Evolutionary conservation across 1,139 yeast species (phyloP).

Genomic region (Nematodospora anomalae): DNA sequence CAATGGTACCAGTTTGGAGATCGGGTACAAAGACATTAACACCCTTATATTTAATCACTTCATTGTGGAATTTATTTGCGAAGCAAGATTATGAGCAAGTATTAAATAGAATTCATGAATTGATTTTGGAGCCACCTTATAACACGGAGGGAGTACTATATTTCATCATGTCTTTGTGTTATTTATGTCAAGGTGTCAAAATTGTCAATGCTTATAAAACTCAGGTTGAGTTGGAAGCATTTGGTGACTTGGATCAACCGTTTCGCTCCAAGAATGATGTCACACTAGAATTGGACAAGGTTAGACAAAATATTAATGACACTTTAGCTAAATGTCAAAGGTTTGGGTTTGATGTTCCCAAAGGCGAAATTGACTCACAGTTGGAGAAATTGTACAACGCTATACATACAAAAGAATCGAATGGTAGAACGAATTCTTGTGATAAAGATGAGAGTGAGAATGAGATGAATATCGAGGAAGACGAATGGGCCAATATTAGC

Average conservation of each 20-base stretch:
- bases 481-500: constrained; percentile 6
- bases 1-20: constrained; percentile 40
- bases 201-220: constrained; percentile 14
- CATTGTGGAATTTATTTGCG: constrained; percentile 37
- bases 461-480: constrained; percentile 2
- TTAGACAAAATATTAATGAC: constrained; percentile 19
- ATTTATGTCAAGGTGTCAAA: constrained; percentile 20
- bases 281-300: constrained; percentile 15
- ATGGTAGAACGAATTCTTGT: background rate
- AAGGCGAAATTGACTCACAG: constrained; percentile 21
- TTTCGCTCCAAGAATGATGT: constrained; percentile 9
- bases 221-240: constrained; percentile 6
- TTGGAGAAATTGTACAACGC: constrained; percentile 6
- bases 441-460: constrained; percentile 1
- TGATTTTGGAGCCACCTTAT: constrained; percentile 47
- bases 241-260: constrained; percentile 6
- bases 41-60: constrained; percentile 38
- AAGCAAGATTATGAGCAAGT: constrained; percentile 27
- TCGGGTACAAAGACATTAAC: constrained; percentile 38
- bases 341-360: constrained; percentile 31
- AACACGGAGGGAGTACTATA: constrained; percentile 43
- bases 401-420: background rate
- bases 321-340: constrained; percentile 30
- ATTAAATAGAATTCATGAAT: constrained; percentile 35
- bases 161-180: constrained; percentile 33